A percentile compares a stretch with the other conserved stretches of the same genome.
Conservation (phyloP, 2,329 filamentous ascomycete genomes). For the Venturia aucupariae region DNA sequence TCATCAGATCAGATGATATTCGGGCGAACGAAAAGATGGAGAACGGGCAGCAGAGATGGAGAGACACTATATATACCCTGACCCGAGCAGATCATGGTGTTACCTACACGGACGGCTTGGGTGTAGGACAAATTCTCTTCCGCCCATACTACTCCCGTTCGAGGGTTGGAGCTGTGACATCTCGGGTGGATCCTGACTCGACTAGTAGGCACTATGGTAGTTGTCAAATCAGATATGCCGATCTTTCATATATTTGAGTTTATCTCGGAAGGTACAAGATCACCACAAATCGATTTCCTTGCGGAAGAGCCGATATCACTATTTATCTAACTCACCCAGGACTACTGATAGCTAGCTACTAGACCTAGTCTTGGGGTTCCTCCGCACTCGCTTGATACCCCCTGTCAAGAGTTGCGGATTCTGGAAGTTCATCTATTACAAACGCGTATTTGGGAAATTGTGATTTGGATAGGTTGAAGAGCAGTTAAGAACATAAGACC, state of each 20-base stretch:
- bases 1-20: not conserved
- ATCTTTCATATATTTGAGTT: too few species aligned
- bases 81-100: conserved; percentile 28
- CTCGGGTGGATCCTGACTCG: not conserved
- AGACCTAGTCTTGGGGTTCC: too few species aligned
- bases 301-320: too few species aligned
- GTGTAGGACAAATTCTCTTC: conserved; percentile 25
- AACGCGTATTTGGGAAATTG: not conserved
- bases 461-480: not conserved
- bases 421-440: not conserved
- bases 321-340: too few species aligned
- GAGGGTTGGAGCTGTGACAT: conserved; percentile 32
- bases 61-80: conserved; percentile 23
- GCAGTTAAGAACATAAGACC: not conserved
- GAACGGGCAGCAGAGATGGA: too few species aligned
- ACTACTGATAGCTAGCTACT: too few species aligned
- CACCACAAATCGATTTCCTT: too few species aligned
- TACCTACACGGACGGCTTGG: conserved; percentile 28
- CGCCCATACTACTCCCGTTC: conserved; percentile 30
- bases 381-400: too few species aligned
- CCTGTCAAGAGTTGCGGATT: not conserved
- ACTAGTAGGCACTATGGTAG: too few species aligned
- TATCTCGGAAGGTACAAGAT: too few species aligned
- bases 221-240: too few species aligned
- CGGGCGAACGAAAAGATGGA: not conserved